Base-by-base conservation (phyloP, 352 stramenopile species). In the Pythium phragmitis region DNA sequence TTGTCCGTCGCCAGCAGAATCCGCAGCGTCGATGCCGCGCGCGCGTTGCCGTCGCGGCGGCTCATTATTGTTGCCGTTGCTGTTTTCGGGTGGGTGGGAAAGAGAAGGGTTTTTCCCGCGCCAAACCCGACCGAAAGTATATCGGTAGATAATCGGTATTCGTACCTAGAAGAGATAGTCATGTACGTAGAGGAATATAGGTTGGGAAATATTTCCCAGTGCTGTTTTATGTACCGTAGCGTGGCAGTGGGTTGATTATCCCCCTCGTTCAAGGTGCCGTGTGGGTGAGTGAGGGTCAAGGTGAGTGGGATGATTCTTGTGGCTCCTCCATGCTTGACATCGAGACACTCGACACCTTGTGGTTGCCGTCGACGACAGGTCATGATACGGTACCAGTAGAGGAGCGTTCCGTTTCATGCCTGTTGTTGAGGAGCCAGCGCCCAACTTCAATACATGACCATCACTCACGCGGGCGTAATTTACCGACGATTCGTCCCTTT, bases 1-100 rank as follows among this genome's bases (percentile, higher is more conserved):
- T 99, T 99, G 81, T 99, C 98, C n/a, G 97, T 99, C 28, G 94
- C 92, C 45, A 99, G 59, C 55, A 99, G 72, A 65, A 99, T 92
- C 19, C 80, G 76, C 65, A 92, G 67, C 68, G 84, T 90, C 64
- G 85, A 74, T 45, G 30, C 60, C n/a, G 56, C 56, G 28, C 56
- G 56, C 42, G 43, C 34, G 48, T 57, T 57, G 51, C 60, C 53
- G 33, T 67, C 9, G 28, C 33, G 8, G 4, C 34, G 6, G 16
- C 26, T 49, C 7, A 53, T 36, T 14, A 4, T 52, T 36, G 17
- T 19, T 9, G 2, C 12, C 12, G 45, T 47, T 37, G 21, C 21
- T 21, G 21, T 21, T 21, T 21, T 21, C 21, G 43, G 11, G 7
- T 23, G 28, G 14, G 34, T 19, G 6, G 21, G n/a, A 48, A 48